These are phyloP conservation scores for Malassezia globosa DNA, from an alignment of 1,284 basidiomycete genomes.

Conservation along the genomic window DNA sequence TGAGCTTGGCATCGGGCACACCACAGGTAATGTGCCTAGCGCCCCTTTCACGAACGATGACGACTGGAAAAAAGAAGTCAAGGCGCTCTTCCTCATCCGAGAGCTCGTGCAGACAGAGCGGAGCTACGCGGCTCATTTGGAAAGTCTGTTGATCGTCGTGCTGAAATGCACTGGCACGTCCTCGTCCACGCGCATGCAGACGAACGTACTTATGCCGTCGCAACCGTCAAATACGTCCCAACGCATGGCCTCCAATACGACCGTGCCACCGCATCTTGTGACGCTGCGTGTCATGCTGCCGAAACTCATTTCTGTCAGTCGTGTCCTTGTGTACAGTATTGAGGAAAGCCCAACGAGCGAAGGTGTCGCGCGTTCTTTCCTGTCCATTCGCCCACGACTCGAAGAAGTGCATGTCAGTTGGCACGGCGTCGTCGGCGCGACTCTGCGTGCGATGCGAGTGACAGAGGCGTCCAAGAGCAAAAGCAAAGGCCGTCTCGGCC, in stretches of 20 bases:
- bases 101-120: slow-evolving; percentile 43
- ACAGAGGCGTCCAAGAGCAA: slow-evolving; percentile 32
- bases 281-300: slow-evolving; percentile 34
- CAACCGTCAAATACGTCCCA: slow-evolving; percentile 4
- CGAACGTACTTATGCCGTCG: slow-evolving; percentile 17
- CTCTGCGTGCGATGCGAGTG: slow-evolving; percentile 24
- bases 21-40: slow-evolving; percentile 30
- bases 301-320: slow-evolving; percentile 40
- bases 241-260: not conserved
- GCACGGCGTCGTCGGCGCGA: slow-evolving; percentile 20
- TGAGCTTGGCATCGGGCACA: slow-evolving; percentile 30
- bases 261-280: slow-evolving; percentile 24
- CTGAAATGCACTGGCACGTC: slow-evolving; percentile 21
- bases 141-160: slow-evolving; percentile 30
- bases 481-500: slow-evolving; percentile 24
- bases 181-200: slow-evolving; percentile 11
- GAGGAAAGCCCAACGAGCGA: slow-evolving; percentile 39
- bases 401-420: slow-evolving; percentile 40
- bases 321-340: slow-evolving; percentile 32
- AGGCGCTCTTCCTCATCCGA: slow-evolving; percentile 40
- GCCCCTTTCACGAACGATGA: slow-evolving; percentile 36
- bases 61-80: slow-evolving; percentile 44
- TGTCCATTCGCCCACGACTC: slow-evolving; percentile 24
- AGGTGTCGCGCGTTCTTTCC: slow-evolving; percentile 37
- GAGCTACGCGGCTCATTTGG: slow-evolving; percentile 38